Conservation (phyloP, 768 basidiomycete species). For the Auriculariales sp. region DNA sequence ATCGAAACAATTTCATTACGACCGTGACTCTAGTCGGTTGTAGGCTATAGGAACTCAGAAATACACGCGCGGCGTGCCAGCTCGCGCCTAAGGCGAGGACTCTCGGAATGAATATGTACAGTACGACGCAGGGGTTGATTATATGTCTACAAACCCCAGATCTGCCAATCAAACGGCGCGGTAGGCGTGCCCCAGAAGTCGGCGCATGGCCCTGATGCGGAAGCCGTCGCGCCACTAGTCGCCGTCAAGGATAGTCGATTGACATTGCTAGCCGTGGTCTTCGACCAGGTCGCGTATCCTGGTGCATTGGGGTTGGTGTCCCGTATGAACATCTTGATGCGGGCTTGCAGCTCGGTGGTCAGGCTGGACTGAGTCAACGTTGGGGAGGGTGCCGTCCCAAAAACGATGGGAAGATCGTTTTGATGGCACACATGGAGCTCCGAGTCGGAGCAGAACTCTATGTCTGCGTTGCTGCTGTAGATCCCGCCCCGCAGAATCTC, state of each 20-base stretch:
- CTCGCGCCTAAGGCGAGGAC: no score
- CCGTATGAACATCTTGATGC: conserved; percentile 51
- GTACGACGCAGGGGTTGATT: not conserved
- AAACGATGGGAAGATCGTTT: conserved; percentile 36
- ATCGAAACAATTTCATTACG: not conserved
- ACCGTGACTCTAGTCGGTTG: not conserved
- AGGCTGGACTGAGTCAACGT: conserved; percentile 41
- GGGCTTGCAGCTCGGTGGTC: conserved; percentile 51
- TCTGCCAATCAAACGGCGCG: not conserved
- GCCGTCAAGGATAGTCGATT: not conserved
- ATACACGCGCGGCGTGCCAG: no score
- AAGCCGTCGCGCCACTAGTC: not conserved
- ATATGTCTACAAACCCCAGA: not conserved
- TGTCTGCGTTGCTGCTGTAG: conserved; percentile 48
- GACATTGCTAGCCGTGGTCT: not conserved
- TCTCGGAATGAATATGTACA: not conserved
- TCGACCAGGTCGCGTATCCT: conserved; percentile 10
- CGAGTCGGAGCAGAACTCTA: conserved; percentile 38
- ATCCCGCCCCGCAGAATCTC: conserved; percentile 49
- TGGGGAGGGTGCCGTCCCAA: conserved; percentile 44
- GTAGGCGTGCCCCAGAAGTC: not conserved
- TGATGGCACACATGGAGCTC: conserved; percentile 55
- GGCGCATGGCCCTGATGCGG: not conserved
- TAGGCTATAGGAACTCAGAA: not conserved
- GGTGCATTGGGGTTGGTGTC: conserved; percentile 47